phyloP scores from a whole-genome alignment of 192 early-diverging fungal genomes.

The Coemansia sp. region DNA sequence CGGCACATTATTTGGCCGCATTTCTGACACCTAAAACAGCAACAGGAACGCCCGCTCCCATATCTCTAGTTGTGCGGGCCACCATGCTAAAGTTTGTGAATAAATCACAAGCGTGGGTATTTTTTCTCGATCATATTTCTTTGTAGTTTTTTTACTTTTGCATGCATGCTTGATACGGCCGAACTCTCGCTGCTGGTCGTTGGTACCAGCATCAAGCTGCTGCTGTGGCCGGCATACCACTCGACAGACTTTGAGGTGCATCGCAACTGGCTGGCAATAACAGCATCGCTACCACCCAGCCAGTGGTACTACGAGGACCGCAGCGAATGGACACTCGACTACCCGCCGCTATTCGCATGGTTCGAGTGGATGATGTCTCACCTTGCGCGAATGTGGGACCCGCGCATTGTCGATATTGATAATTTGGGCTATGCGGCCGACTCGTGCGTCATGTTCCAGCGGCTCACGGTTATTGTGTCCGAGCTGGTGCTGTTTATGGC shows the following conservation, averaged over 20 bases:
- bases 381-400: constrained; percentile 56
- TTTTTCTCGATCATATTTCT: no score
- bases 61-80: no score
- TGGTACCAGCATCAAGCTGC: constrained; percentile 53
- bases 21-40: no score
- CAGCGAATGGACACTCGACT: constrained; percentile 93
- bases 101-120: no score
- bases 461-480: constrained; percentile 74
- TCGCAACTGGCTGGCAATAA: constrained; percentile 96
- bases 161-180: constrained; percentile 15
- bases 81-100: no score
- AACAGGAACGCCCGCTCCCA: no score
- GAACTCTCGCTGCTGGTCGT: constrained; percentile 31
- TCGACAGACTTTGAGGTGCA: constrained; percentile 99
- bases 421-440: constrained; percentile 64
- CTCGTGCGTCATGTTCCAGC: constrained; percentile 80
- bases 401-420: constrained; percentile 72
- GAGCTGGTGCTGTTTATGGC: constrained; percentile 79
- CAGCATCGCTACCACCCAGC: constrained; percentile 72
- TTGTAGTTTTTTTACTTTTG: no score
- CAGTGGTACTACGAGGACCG: constrained; percentile 87
- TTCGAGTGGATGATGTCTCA: constrained; percentile 80
- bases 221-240: constrained; percentile 74
- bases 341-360: constrained; percentile 98
- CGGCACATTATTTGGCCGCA: no score